Conservation (phyloP, 176 grass and related monocot genomes). For the Phyllostachys edulis region DNA sequence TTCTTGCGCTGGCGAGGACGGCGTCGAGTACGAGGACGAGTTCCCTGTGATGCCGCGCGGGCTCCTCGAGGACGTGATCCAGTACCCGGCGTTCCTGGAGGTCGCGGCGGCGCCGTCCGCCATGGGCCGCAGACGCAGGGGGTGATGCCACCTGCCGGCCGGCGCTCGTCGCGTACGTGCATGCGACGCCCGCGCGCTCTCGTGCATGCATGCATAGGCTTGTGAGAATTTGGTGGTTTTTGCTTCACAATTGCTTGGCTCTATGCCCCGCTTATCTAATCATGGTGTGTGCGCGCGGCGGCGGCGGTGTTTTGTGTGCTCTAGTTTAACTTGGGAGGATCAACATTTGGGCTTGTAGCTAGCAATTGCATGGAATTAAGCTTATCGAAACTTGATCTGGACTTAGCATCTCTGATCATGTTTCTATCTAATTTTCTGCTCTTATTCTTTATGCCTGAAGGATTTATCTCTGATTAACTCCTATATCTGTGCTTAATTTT, state of each 20-base stretch:
- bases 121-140: not conserved
- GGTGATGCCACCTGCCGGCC: not conserved
- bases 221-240: not conserved
- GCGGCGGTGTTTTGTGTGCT: not conserved
- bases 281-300: not conserved
- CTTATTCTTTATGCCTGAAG: too few species aligned
- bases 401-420: not conserved
- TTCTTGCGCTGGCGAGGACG: not conserved
- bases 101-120: slow-evolving; percentile 36
- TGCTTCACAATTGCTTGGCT: not conserved
- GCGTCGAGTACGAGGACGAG: not conserved
- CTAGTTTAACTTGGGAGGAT: not conserved
- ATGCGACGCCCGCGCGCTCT: not conserved
- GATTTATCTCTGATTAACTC: too few species aligned
- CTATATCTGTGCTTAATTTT: too few species aligned
- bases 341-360: not conserved
- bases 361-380: not conserved
- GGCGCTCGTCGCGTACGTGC: not conserved
- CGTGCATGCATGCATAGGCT: not conserved
- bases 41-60: slow-evolving; percentile 56
- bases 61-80: slow-evolving; percentile 68
- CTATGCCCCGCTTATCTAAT: not conserved
- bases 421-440: too few species aligned
- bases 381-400: not conserved
- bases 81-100: slow-evolving; percentile 61